phyloP scores from a whole-genome alignment of 164 flowering plant species.

The Stephania japonica region DNA sequence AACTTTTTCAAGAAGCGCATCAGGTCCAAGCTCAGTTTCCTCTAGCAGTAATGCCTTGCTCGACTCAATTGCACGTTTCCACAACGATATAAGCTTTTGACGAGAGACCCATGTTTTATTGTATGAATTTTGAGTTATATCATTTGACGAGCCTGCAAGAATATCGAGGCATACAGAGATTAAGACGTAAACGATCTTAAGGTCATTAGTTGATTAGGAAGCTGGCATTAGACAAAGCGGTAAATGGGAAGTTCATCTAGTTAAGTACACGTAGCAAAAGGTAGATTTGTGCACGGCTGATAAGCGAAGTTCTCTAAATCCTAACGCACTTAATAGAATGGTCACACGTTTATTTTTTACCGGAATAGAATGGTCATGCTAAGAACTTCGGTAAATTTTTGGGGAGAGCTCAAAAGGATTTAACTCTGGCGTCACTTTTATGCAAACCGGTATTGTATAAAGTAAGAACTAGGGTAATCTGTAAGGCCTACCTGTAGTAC shows the following conservation, averaged over 20 bases:
- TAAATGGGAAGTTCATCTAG: neutral
- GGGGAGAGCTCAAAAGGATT: no score
- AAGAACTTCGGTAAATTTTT: no score
- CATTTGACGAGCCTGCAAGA: conserved; percentile 21
- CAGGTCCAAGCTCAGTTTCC: conserved; percentile 58
- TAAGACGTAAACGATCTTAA: neutral
- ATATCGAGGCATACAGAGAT: neutral
- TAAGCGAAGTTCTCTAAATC: no score
- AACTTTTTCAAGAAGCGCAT: conserved; percentile 66
- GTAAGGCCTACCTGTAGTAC: conserved; percentile 35
- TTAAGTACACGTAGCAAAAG: neutral
- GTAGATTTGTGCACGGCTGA: neutral
- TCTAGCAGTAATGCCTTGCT: conserved; percentile 72
- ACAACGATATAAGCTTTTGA: conserved; percentile 58
- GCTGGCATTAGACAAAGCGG: neutral
- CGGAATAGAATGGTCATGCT: neutral
- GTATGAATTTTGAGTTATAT: conserved; percentile 14
- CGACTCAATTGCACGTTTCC: conserved; percentile 75
- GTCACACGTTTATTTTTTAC: neutral
- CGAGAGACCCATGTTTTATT: conserved; percentile 30
- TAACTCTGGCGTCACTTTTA: neutral
- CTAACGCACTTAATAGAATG: no score
- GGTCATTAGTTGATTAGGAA: neutral
- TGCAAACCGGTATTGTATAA: neutral
- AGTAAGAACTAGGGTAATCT: neutral